phyloP scores from a whole-genome alignment of 2,329 filamentous ascomycete genomes.

The Fusarium floridanum region DNA sequence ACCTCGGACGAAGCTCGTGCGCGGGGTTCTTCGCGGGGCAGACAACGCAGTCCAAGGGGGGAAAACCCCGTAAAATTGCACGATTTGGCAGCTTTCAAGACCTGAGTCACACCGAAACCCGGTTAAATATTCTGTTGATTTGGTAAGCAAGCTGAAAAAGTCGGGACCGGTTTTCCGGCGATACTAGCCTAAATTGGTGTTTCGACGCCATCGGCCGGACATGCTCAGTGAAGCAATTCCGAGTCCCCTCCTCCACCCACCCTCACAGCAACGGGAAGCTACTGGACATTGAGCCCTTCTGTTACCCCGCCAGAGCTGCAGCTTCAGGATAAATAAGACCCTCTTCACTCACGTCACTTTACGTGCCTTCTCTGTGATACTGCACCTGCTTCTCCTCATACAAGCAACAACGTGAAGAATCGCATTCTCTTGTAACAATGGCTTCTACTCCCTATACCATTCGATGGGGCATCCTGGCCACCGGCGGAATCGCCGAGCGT shows the following conservation, averaged over 20 bases:
- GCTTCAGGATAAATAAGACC: slow-evolving; percentile 14
- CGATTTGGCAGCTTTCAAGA: background rate
- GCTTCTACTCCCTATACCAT: slow-evolving; percentile 60
- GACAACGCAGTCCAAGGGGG: background rate
- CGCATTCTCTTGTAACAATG: slow-evolving; percentile 48
- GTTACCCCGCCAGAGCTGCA: slow-evolving; percentile 32
- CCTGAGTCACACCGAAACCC: slow-evolving; percentile 3
- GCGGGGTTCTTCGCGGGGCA: slow-evolving; percentile 13
- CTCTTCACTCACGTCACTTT: slow-evolving; percentile 25
- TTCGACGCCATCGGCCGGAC: slow-evolving; percentile 5
- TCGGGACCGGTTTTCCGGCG: background rate
- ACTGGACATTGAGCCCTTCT: background rate
- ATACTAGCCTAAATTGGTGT: slow-evolving; percentile 9
- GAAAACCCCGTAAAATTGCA: background rate
- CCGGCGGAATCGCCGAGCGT: slow-evolving; percentile 70
- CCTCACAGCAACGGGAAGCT: background rate
- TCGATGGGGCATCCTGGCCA: slow-evolving; percentile 73
- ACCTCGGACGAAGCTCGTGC: background rate
- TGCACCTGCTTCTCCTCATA: background rate
- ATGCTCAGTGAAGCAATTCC: slow-evolving; percentile 30
- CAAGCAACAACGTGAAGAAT: background rate
- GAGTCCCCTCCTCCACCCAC: slow-evolving; percentile 9
- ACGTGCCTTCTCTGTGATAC: background rate
- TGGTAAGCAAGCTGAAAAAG: background rate
- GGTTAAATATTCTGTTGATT: background rate